These are phyloP conservation scores for Selenicereus undatus DNA, from an alignment of 148 eudicot genomes.

Conservation along the genomic window DNA sequence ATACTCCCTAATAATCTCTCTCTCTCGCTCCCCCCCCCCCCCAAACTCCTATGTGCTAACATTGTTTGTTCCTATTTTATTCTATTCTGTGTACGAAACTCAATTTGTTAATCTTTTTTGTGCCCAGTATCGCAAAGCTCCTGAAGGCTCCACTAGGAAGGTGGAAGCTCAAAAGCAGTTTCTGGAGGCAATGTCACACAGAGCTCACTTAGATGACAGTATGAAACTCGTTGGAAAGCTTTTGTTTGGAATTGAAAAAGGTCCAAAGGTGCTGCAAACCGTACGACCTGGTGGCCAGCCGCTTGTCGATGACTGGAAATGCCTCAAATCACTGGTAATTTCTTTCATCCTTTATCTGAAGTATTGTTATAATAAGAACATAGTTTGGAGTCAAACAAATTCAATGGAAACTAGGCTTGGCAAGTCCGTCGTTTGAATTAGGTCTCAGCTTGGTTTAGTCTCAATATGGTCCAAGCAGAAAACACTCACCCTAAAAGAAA, in stretches of 20 bases:
- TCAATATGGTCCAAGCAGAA: too few species aligned
- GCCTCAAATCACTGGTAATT: constrained; percentile 74
- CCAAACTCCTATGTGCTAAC: not conserved
- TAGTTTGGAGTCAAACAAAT: not conserved
- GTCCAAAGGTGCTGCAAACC: constrained; percentile 54
- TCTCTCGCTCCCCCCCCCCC: too few species aligned
- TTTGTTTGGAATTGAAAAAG: constrained; percentile 72
- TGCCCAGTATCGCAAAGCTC: constrained; percentile 82
- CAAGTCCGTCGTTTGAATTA: not conserved
- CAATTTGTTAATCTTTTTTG: constrained; percentile 1
- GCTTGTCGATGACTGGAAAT: constrained; percentile 89
- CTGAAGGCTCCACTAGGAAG: constrained; percentile 80
- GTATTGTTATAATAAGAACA: not conserved
- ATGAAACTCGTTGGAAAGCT: constrained; percentile 78
- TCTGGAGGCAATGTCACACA: constrained; percentile 82
- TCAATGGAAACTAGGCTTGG: not conserved
- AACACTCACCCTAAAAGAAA: too few species aligned
- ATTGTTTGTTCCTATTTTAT: not conserved
- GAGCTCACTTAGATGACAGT: constrained; percentile 76
- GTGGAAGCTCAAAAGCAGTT: constrained; percentile 72
- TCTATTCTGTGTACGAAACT: not conserved
- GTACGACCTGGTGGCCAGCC: constrained; percentile 74
- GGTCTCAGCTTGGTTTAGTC: not conserved
- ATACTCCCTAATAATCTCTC: not conserved
- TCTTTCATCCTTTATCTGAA: too few species aligned